phyloP scores from a whole-genome alignment of 2,329 filamentous ascomycete genomes.

The Kalmusia sp. region DNA sequence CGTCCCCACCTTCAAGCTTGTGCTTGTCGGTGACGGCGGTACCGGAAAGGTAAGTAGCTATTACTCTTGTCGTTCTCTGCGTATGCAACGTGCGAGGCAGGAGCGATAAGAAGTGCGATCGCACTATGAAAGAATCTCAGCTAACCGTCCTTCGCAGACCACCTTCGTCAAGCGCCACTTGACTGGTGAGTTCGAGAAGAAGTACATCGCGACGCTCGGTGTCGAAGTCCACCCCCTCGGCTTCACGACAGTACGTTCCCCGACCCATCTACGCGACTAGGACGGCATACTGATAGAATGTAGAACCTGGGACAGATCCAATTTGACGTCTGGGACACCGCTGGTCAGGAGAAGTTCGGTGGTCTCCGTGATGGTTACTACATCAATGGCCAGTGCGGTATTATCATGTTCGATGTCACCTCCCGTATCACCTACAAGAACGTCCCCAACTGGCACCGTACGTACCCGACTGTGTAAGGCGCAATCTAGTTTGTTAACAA shows the following conservation, averaged over 20 bases:
- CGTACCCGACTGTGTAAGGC: conserved; percentile 51
- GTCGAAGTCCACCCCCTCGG: conserved; percentile 98
- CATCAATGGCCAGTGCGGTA: conserved; percentile 99
- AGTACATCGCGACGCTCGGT: conserved; percentile 99
- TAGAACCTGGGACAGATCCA: conserved; percentile 93
- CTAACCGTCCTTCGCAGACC: conserved; percentile 67
- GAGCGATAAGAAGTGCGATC: background rate
- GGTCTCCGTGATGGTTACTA: conserved; percentile 99
- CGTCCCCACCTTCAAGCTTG: conserved; percentile 96
- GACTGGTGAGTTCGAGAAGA: conserved; percentile 99
- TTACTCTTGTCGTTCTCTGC: conserved; percentile 13
- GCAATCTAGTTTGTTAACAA: conserved; percentile 20
- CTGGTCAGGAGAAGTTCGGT: conserved; percentile 99
- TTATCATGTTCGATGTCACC: conserved; percentile 99
- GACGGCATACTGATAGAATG: conserved; percentile 27
- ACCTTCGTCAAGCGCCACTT: conserved; percentile 99
- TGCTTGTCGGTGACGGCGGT: conserved; percentile 98
- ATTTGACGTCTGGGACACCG: conserved; percentile 99
- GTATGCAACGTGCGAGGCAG: background rate
- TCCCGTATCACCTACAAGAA: conserved; percentile 99
- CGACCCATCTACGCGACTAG: conserved; percentile 11
- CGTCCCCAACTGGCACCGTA: conserved; percentile 99
- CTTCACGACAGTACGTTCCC: conserved; percentile 86
- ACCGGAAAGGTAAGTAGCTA: conserved; percentile 88
- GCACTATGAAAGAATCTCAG: conserved; percentile 6